These are phyloP conservation scores for Cicer bijugum DNA, from an alignment of 306 rosid genomes.

Conservation along the genomic window DNA sequence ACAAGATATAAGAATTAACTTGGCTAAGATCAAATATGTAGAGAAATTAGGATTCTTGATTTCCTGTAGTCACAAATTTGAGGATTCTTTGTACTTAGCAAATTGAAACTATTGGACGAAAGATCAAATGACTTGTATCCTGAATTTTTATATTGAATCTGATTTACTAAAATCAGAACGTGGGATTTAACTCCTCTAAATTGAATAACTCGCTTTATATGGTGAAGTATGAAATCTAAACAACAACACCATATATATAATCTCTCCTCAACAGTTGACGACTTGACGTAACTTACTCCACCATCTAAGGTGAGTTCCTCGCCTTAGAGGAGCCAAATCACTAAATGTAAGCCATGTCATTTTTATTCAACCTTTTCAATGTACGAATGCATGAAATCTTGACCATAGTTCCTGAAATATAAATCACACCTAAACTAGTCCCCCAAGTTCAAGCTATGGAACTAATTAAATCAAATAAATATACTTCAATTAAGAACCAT, in stretches of 20 bases:
- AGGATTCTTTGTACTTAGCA: not conserved
- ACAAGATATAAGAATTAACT: constrained; percentile 1
- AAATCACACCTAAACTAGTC: not conserved
- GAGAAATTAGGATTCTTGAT: not conserved
- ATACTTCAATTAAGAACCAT: not conserved
- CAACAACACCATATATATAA: not conserved
- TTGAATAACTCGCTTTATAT: not conserved
- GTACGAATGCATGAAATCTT: not conserved
- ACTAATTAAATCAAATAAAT: not conserved
- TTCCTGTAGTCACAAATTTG: not conserved
- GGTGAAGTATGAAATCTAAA: not conserved
- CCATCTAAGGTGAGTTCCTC: not conserved
- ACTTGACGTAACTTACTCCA: not conserved
- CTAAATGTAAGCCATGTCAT: not conserved
- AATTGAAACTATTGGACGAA: not conserved
- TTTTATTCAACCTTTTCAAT: not conserved
- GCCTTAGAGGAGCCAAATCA: not conserved
- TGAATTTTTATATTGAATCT: not conserved
- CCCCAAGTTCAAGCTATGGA: not conserved
- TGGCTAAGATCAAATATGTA: not conserved
- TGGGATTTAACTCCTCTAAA: not conserved
- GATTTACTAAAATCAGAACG: not conserved
- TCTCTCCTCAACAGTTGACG: not conserved
- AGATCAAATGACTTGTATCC: not conserved
- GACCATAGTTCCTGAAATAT: not conserved